These are phyloP conservation scores for Aureobasidium zeae DNA, from an alignment of 2,329 filamentous ascomycete species.

Conservation along the genomic window DNA sequence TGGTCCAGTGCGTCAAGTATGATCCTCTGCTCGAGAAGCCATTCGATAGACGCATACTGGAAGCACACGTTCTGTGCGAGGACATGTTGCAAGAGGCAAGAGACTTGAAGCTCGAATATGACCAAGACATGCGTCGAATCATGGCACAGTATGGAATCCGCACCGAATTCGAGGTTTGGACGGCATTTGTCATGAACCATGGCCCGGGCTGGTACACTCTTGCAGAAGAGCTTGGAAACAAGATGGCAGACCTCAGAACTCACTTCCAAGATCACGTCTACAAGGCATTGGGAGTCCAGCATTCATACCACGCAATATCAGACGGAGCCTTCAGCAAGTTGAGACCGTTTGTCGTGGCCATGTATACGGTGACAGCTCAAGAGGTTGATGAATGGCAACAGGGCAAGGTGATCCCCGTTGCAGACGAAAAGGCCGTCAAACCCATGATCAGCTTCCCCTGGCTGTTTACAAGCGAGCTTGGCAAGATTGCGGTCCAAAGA, in stretches of 20 bases:
- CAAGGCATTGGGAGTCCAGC: slow-evolving; percentile 50
- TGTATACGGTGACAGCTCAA: slow-evolving; percentile 74
- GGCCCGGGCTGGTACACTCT: slow-evolving; percentile 77
- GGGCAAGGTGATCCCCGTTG: slow-evolving; percentile 36
- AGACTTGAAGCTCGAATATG: slow-evolving; percentile 67
- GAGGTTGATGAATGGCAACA: slow-evolving; percentile 54
- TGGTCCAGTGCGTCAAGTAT: slow-evolving; percentile 60
- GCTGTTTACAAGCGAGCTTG: slow-evolving; percentile 69
- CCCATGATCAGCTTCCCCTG: slow-evolving; percentile 91
- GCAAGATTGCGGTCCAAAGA: slow-evolving; percentile 48
- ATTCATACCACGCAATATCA: slow-evolving; percentile 18
- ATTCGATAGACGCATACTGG: slow-evolving; percentile 69
- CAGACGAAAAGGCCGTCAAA: slow-evolving; percentile 42
- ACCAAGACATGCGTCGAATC: slow-evolving; percentile 63
- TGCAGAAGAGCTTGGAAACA: slow-evolving; percentile 68
- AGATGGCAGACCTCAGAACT: slow-evolving; percentile 57
- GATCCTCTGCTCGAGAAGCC: slow-evolving; percentile 58
- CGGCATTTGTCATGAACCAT: slow-evolving; percentile 70
- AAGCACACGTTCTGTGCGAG: slow-evolving; percentile 46
- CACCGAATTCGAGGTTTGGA: slow-evolving; percentile 89
- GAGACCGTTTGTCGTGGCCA: slow-evolving; percentile 68
- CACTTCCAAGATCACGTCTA: slow-evolving; percentile 60
- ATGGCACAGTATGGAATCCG: slow-evolving; percentile 76
- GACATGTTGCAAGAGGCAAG: slow-evolving; percentile 50
- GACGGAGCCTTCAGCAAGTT: slow-evolving; percentile 46